Percentiles rank a stretch among this genome's conserved stretches.
Evolutionary conservation across 306 rosid genomes (phyloP).

Genomic region (Vigna angularis): DNA sequence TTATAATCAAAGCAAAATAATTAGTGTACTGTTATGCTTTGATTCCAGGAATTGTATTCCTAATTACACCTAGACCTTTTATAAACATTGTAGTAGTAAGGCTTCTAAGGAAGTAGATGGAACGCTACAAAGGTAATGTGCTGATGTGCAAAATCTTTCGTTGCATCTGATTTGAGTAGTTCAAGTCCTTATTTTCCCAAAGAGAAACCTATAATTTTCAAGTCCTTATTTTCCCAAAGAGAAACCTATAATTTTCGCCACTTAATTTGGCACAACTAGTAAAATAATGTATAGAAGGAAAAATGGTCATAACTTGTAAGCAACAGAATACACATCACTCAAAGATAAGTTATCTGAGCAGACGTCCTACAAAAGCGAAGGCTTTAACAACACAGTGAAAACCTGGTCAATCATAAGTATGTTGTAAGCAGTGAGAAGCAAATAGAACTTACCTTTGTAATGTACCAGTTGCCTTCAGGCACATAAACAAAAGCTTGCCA

Average conservation of each 20-base stretch:
- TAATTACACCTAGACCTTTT: neutral
- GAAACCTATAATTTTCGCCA: neutral
- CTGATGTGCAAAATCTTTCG: constrained; percentile 13
- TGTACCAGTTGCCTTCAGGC: constrained; percentile 85
- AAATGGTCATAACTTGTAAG: neutral
- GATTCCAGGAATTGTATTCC: neutral
- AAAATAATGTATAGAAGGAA: constrained; percentile 12
- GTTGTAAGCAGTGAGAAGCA: constrained; percentile 29
- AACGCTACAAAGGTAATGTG: constrained; percentile 13
- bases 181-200: constrained; percentile 11
- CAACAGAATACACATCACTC: constrained; percentile 7
- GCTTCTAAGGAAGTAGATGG: constrained; percentile 19
- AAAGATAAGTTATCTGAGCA: constrained; percentile 1
- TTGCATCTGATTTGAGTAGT: neutral
- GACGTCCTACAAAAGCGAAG: constrained; percentile 15
- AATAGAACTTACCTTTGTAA: constrained; percentile 67
- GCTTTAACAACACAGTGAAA: constrained; percentile 25
- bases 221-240: constrained; percentile 13
- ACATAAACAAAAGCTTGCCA: constrained; percentile 87
- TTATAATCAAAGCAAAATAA: constrained; percentile 10
- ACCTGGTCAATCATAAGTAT: constrained; percentile 7
- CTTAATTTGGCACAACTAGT: constrained; percentile 22
- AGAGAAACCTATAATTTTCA: neutral
- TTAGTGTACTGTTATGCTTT: no score
- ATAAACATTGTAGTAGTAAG: constrained; percentile 25